Percentiles rank a stretch among this genome's conserved stretches.
These are phyloP conservation scores for Calycina marina DNA, from an alignment of 2,329 filamentous ascomycete genomes.

Conservation along the genomic window DNA sequence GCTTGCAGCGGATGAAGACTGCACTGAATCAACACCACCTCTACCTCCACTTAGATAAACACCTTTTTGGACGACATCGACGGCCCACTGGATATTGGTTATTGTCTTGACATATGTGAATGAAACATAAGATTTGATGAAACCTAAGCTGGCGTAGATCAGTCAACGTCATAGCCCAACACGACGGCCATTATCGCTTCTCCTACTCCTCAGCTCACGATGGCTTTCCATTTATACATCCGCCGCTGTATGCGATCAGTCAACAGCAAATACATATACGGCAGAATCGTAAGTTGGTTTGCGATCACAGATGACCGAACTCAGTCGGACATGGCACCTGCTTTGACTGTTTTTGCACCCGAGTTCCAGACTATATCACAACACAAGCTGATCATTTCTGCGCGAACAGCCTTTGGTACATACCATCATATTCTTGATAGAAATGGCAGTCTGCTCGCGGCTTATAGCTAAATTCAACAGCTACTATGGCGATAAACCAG, in stretches of 20 bases:
- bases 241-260: slow-evolving; percentile 49
- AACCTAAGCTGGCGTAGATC: background rate
- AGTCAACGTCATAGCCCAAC: background rate
- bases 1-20: too few species aligned
- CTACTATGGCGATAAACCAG: slow-evolving; percentile 82
- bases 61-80: too few species aligned
- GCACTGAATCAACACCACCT: too few species aligned
- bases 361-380: background rate
- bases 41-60: too few species aligned
- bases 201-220: slow-evolving; percentile 20
- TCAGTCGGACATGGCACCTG: too few species aligned
- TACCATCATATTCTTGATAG: slow-evolving; percentile 67
- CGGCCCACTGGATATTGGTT: too few species aligned
- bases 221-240: slow-evolving; percentile 43
- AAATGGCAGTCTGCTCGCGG: slow-evolving; percentile 75
- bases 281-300: slow-evolving; percentile 48
- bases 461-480: slow-evolving; percentile 79
- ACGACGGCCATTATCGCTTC: background rate
- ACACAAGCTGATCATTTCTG: background rate
- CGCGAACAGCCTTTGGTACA: slow-evolving; percentile 69
- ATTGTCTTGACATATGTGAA: too few species aligned
- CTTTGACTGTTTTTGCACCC: too few species aligned
- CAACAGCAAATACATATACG: slow-evolving; percentile 61
- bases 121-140: too few species aligned
- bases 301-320: background rate